phyloP scores from a whole-genome alignment of 2,329 filamentous ascomycete genomes.

The Calonectria ilicicola region DNA sequence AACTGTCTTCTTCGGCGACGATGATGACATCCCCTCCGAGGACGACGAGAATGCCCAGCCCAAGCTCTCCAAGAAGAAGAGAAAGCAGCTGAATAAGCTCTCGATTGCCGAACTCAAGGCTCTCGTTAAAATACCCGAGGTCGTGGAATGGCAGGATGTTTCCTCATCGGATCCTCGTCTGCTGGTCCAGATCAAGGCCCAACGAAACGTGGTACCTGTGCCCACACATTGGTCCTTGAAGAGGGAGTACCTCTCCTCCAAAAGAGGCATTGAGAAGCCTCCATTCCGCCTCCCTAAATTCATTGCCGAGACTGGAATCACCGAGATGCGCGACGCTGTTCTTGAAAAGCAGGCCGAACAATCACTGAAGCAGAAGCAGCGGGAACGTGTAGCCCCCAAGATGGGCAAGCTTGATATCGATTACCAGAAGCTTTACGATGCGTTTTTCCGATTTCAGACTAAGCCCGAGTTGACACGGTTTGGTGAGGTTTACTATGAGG shows the following conservation, averaged over 20 bases:
- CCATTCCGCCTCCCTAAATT: constrained; percentile 94
- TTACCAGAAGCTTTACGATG: constrained; percentile 97
- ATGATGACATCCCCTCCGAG: constrained; percentile 88
- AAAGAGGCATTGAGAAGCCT: constrained; percentile 95
- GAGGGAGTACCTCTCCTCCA: constrained; percentile 96
- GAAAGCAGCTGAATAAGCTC: constrained; percentile 90
- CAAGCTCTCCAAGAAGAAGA: constrained; percentile 93
- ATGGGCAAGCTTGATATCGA: constrained; percentile 98
- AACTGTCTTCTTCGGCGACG: constrained; percentile 84
- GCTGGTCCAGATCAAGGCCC: constrained; percentile 93
- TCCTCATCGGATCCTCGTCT: constrained; percentile 90
- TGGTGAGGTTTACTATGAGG: constrained; percentile 99
- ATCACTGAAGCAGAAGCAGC: constrained; percentile 92
- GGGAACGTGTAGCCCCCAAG: constrained; percentile 93
- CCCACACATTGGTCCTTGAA: constrained; percentile 96
- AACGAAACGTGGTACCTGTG: constrained; percentile 95
- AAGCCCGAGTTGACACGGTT: constrained; percentile 95
- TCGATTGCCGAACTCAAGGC: constrained; percentile 97
- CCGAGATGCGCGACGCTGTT: constrained; percentile 97
- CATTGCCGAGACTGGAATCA: constrained; percentile 96
- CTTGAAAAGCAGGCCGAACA: constrained; percentile 96
- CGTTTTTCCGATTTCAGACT: constrained; percentile 97
- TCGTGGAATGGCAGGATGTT: constrained; percentile 97
- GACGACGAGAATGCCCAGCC: constrained; percentile 77
- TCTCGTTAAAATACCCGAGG: constrained; percentile 88